phyloP scores from a whole-genome alignment of 139 green algal species.

The Edaphochlamys debaryana region DNA sequence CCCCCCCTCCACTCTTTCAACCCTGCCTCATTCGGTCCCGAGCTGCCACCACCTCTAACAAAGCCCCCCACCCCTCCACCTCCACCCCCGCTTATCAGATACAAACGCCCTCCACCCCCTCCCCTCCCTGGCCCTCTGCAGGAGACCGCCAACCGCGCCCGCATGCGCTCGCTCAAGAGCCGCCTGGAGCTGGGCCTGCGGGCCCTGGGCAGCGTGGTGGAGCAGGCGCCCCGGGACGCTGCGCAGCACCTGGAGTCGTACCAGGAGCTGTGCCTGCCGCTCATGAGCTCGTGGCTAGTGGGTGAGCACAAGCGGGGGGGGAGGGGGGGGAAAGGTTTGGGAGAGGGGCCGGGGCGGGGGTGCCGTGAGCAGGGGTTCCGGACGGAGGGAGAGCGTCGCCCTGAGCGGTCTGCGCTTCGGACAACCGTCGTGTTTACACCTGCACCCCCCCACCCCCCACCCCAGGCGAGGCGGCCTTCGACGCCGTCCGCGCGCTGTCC shows the following conservation, averaged over 20 bases:
- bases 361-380: no score
- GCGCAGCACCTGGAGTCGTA: conserved; percentile 69
- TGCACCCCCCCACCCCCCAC: neutral
- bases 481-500: conserved; percentile 65
- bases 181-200: conserved; percentile 68
- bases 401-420: no score
- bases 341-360: neutral
- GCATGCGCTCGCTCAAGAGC: conserved; percentile 63
- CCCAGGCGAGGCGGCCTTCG: conserved; percentile 69
- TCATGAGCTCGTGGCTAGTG: conserved; percentile 55
- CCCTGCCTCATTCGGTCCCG: no score
- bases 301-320: neutral
- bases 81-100: no score
- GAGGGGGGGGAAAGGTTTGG: neutral
- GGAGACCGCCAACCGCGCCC: conserved; percentile 68
- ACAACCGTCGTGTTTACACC: no score
- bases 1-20: no score
- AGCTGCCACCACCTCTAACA: no score
- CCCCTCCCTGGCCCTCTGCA: no score
- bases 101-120: no score
- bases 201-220: conserved; percentile 60
- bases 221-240: conserved; percentile 57
- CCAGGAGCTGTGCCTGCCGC: conserved; percentile 65
- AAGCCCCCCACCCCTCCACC: no score
- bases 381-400: no score